Evolutionary conservation across 352 stramenopile genomes (phyloP).

Genomic region (Pythium grandisporangium): DNA sequence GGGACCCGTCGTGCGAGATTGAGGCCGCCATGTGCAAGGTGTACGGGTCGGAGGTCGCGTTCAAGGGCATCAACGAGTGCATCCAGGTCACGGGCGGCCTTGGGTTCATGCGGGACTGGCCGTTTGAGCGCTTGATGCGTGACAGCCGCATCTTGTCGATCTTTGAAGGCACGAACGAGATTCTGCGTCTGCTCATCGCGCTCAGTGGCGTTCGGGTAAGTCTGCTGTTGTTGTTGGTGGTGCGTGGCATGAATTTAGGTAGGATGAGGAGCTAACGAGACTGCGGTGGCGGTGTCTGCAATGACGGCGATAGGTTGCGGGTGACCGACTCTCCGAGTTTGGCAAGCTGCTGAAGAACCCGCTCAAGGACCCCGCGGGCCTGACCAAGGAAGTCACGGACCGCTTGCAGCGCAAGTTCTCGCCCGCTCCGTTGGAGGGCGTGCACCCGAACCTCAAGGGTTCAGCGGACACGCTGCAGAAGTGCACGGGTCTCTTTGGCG

Average conservation of each 20-base stretch:
- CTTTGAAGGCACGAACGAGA: slow-evolving; percentile 90
- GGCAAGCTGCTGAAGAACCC: slow-evolving; percentile 79
- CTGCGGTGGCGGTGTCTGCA: no score
- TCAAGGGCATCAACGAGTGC: slow-evolving; percentile 80
- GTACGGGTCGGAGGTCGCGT: slow-evolving; percentile 79
- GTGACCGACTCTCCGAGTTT: slow-evolving; percentile 65
- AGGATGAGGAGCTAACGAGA: no score
- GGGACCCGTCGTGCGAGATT: slow-evolving; percentile 79
- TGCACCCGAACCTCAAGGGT: slow-evolving; percentile 55
- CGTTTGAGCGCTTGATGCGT: slow-evolving; percentile 87
- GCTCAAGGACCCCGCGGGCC: slow-evolving; percentile 56
- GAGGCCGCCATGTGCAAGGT: slow-evolving; percentile 87
- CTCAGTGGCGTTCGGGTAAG: slow-evolving; percentile 72
- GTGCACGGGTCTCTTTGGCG: slow-evolving; percentile 67
- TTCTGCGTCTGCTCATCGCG: slow-evolving; percentile 88
- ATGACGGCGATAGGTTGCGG: slow-evolving; percentile 63
- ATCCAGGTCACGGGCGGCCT: slow-evolving; percentile 86
- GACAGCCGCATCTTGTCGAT: slow-evolving; percentile 89
- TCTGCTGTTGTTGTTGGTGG: slow-evolving; percentile 10
- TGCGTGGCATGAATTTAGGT: no score
- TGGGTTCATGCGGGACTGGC: slow-evolving; percentile 90
- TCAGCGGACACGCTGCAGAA: slow-evolving; percentile 51
- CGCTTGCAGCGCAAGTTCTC: slow-evolving; percentile 79
- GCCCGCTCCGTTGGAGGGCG: slow-evolving; percentile 47
- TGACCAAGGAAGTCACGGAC: slow-evolving; percentile 69